Conservation (phyloP, 2,329 filamentous ascomycete genomes). For the Colletotrichum tropicale region DNA sequence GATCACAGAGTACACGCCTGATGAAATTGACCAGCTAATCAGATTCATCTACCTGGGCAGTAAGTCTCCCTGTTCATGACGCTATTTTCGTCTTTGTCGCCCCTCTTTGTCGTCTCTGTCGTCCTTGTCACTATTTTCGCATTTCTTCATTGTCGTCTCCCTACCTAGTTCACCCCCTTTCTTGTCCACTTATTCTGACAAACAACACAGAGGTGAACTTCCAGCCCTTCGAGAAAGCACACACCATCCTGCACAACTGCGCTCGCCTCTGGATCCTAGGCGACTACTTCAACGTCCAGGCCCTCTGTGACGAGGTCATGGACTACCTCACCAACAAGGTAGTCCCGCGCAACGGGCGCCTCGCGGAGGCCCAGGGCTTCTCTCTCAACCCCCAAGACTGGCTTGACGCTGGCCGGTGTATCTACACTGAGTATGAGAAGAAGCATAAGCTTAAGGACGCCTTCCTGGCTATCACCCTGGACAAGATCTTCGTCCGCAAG, state of each 20-base stretch:
- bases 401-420: background rate
- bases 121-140: background rate
- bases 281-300: background rate
- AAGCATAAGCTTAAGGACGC: background rate
- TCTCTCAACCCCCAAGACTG: background rate
- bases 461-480: background rate
- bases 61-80: background rate
- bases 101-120: background rate
- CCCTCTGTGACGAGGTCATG: background rate
- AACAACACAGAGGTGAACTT: background rate
- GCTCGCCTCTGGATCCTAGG: background rate
- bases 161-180: background rate
- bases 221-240: background rate
- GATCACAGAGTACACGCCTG: background rate
- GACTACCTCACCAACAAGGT: background rate
- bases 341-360: background rate
- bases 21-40: background rate
- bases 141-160: background rate
- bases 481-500: background rate
- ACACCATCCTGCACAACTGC: background rate
- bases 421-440: background rate
- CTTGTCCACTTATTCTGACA: background rate
- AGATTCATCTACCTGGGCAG: background rate
- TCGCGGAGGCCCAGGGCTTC: background rate
- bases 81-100: background rate